phyloP scores from a whole-genome alignment of 192 early-diverging fungal genomes.

The Coemansia guatemalensis region DNA sequence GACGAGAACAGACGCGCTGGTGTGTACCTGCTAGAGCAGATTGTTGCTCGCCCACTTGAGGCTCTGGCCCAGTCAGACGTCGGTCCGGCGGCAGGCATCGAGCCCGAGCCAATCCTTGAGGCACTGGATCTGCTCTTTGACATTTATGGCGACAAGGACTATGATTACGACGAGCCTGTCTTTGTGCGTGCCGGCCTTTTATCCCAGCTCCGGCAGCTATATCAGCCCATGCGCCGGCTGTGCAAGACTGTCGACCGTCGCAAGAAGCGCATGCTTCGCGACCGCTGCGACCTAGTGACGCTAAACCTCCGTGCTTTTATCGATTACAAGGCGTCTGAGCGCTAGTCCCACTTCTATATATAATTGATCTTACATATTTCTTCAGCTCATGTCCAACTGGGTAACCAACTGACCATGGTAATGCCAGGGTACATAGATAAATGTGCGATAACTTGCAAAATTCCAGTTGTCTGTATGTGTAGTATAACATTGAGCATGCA shows the following conservation, averaged over 20 bases:
- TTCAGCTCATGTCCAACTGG: not conserved
- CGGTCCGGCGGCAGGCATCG: not conserved
- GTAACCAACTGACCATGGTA: too few relatives aligned
- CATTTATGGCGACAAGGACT: conserved; percentile 79
- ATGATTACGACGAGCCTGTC: conserved; percentile 82
- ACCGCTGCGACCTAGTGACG: conserved; percentile 75
- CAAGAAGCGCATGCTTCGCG: conserved; percentile 65
- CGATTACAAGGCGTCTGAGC: conserved; percentile 82
- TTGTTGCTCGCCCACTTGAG: conserved; percentile 28
- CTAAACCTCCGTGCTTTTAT: conserved; percentile 84
- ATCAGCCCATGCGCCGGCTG: conserved; percentile 55
- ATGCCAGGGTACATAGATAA: too few relatives aligned
- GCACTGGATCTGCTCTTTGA: conserved; percentile 85
- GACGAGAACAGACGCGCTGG: too few relatives aligned
- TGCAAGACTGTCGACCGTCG: conserved; percentile 70
- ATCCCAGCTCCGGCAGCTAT: conserved; percentile 55
- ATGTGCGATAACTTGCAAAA: too few relatives aligned
- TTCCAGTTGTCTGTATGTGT: too few relatives aligned
- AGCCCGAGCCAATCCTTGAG: conserved; percentile 59
- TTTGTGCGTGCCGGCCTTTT: conserved; percentile 73
- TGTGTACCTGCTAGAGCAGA: conserved; percentile 57
- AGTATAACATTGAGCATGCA: too few relatives aligned
- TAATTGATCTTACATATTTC: not conserved
- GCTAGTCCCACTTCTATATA: conserved; percentile 23
- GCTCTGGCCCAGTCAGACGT: not conserved